Evolutionary conservation across 2,329 filamentous ascomycete genomes (phyloP).

Genomic region (Calonectria hongkongensis): DNA sequence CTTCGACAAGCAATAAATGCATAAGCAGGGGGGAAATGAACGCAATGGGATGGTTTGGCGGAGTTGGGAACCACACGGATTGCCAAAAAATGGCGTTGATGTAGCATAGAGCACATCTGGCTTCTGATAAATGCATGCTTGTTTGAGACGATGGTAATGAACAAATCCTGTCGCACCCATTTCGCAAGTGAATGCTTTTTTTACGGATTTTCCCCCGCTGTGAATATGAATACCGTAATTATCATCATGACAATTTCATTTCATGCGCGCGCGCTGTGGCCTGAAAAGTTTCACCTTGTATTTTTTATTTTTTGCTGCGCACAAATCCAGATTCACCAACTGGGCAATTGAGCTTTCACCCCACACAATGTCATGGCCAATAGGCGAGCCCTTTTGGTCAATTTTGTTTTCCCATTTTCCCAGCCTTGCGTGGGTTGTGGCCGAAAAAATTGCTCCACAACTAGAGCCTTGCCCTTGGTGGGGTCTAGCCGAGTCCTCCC

Average conservation of each 20-base stretch:
- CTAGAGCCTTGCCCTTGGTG: constrained; percentile 54
- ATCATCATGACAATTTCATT: not conserved
- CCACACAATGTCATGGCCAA: constrained; percentile 2
- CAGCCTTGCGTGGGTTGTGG: constrained; percentile 52
- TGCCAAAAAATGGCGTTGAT: constrained; percentile 64
- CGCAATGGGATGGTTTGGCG: constrained; percentile 56
- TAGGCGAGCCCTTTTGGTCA: constrained; percentile 1
- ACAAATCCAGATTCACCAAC: not conserved
- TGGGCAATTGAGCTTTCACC: not conserved
- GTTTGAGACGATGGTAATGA: constrained; percentile 55
- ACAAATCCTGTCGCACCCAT: constrained; percentile 13
- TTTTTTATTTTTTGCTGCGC: not conserved
- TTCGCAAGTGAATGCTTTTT: constrained; percentile 25
- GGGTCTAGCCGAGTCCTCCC: constrained; percentile 23
- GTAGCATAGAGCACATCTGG: constrained; percentile 65
- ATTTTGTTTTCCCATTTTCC: constrained; percentile 41
- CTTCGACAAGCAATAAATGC: constrained; percentile 79
- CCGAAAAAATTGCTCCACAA: constrained; percentile 46
- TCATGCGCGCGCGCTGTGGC: too few relatives aligned
- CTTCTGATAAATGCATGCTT: constrained; percentile 63
- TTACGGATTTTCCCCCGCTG: not conserved
- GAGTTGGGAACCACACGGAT: constrained; percentile 58
- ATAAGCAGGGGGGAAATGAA: constrained; percentile 53
- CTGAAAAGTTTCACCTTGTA: not conserved
- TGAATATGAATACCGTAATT: not conserved